Conservation (phyloP, 2,329 filamentous ascomycete genomes). For the Helotiales sp. region DNA sequence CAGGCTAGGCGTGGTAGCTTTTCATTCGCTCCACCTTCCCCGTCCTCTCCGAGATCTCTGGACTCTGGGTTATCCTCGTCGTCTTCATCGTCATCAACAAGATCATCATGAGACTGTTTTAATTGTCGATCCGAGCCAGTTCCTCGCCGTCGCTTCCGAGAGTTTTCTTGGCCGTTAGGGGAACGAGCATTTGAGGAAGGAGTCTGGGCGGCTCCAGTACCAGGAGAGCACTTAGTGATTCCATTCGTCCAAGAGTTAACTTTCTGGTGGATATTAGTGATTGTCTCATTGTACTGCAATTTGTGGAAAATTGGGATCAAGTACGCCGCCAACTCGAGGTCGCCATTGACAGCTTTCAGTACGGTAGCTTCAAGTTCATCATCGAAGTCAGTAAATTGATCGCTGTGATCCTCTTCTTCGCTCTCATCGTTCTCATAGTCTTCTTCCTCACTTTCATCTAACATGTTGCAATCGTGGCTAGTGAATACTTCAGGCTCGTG, state of each 20-base stretch:
- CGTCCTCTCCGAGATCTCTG: not conserved
- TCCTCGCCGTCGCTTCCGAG: not conserved
- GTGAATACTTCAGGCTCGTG: too few relatives aligned
- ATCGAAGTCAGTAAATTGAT: too few relatives aligned
- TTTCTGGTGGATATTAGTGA: not conserved
- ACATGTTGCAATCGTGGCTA: too few relatives aligned
- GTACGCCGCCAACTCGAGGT: slow-evolving; percentile 1
- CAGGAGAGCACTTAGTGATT: not conserved
- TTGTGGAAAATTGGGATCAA: slow-evolving; percentile 3
- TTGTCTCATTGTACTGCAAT: not conserved
- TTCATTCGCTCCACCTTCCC: not conserved
- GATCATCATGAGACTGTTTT: not conserved
- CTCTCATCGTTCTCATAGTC: too few relatives aligned
- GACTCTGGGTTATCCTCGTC: not conserved
- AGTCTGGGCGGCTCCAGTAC: not conserved
- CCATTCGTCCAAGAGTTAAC: slow-evolving; percentile 4
- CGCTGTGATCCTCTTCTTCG: too few relatives aligned
- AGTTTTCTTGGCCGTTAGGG: too few relatives aligned
- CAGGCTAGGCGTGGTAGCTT: slow-evolving; percentile 11
- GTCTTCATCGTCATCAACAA: slow-evolving; percentile 2
- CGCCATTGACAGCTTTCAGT: not conserved
- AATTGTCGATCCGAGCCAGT: not conserved
- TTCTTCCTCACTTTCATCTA: too few relatives aligned
- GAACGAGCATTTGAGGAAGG: not conserved
- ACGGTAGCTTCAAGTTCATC: not conserved